Percentiles rank a stretch among this genome's conserved stretches.
Evolutionary conservation across 2,329 filamentous ascomycete genomes (phyloP).

Genomic region (Fulvia fulva): DNA sequence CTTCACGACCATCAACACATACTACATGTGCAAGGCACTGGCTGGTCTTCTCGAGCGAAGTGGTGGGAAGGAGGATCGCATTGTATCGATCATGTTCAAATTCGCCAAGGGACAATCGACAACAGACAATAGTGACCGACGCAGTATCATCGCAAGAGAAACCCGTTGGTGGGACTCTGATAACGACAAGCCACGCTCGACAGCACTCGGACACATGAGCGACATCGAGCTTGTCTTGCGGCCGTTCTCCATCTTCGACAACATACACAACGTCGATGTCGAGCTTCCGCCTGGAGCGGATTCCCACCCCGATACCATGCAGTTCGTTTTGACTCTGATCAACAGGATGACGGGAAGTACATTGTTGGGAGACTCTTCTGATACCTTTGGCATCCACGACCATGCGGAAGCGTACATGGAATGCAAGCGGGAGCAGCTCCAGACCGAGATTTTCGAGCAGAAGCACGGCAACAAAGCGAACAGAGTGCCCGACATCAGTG

Average conservation of each 20-base stretch:
- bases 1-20: slow-evolving; percentile 28
- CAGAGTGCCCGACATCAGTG: background rate
- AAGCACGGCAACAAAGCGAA: background rate
- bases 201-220: slow-evolving; percentile 23
- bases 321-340: slow-evolving; percentile 21
- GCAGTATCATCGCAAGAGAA: slow-evolving; percentile 13
- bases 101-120: slow-evolving; percentile 13
- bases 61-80: slow-evolving; percentile 16
- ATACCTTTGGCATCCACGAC: slow-evolving; percentile 1
- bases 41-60: slow-evolving; percentile 23
- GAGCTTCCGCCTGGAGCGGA: slow-evolving; percentile 20
- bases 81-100: slow-evolving; percentile 22
- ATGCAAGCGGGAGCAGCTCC: background rate
- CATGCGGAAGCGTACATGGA: background rate
- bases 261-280: slow-evolving; percentile 24
- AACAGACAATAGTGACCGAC: background rate
- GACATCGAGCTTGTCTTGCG: slow-evolving; percentile 29
- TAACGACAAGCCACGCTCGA: slow-evolving; percentile 18
- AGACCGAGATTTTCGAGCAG: background rate
- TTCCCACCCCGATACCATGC: slow-evolving; percentile 10
- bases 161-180: slow-evolving; percentile 26
- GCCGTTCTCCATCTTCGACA: slow-evolving; percentile 22
- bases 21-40: slow-evolving; percentile 29
- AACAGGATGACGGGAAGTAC: slow-evolving; percentile 16
- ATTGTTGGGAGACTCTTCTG: background rate